Conservation (phyloP, 371 early-diverging fungal species). For the Mucor mucedo region DNA sequence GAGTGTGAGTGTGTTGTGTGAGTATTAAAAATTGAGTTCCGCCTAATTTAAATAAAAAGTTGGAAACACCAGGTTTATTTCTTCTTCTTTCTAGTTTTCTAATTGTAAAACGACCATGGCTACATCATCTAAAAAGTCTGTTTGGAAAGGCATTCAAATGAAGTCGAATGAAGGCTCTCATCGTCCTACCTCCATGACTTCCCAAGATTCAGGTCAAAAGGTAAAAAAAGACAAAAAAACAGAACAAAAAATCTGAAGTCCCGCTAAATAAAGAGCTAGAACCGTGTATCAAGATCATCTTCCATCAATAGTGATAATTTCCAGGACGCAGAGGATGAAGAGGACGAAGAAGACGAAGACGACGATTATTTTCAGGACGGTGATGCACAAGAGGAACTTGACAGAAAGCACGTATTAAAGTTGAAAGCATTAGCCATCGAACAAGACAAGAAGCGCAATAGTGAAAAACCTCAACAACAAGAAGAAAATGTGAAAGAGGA, state of each 20-base stretch:
- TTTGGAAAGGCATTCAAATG: constrained; percentile 23
- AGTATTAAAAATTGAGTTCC: no score
- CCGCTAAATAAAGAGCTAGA: background rate
- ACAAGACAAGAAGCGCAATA: constrained; percentile 7
- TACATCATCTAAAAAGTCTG: constrained; percentile 10
- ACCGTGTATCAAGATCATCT: constrained; percentile 21
- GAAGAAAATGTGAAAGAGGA: constrained; percentile 3
- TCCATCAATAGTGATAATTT: constrained; percentile 24
- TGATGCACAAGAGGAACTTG: constrained; percentile 11
- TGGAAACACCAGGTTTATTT: no score
- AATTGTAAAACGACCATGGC: no score
- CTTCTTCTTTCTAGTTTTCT: no score
- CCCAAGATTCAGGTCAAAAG: constrained; percentile 10
- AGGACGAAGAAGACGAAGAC: constrained; percentile 27
- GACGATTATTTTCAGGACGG: constrained; percentile 31
- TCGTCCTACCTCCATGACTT: constrained; percentile 8
- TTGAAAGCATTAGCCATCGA: constrained; percentile 8
- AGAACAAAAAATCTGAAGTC: background rate
- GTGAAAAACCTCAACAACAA: background rate
- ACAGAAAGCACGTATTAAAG: background rate
- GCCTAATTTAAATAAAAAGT: no score
- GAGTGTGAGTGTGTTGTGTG: no score
- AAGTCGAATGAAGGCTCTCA: constrained; percentile 3
- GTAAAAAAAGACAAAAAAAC: background rate
- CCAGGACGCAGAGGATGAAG: constrained; percentile 24